Evolutionary conservation across 306 rosid genomes (phyloP).

Genomic region (Echinosophora koreensis): DNA sequence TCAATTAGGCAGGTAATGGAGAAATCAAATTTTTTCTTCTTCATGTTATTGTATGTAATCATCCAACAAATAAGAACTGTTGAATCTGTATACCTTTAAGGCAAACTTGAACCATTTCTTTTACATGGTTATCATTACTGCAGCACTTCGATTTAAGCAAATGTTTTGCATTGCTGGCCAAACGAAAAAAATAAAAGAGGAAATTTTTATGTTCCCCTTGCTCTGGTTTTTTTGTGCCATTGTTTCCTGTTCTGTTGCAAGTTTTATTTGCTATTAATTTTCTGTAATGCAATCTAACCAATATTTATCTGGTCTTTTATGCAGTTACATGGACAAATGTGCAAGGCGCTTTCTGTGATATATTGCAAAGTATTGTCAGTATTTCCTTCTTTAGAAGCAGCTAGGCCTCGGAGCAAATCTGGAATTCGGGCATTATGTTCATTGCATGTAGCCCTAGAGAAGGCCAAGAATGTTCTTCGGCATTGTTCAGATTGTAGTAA

Average conservation of each 20-base stretch:
- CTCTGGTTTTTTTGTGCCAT: constrained; percentile 12
- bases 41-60: neutral
- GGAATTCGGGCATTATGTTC: constrained; percentile 97
- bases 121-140: constrained; percentile 2
- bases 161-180: constrained; percentile 38
- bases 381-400: constrained; percentile 95
- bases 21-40: neutral
- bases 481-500: constrained; percentile 95
- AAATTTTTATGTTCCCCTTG: constrained; percentile 5
- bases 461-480: constrained; percentile 85
- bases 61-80: neutral
- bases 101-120: neutral
- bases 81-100: constrained; percentile 19
- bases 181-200: neutral
- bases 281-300: constrained; percentile 24
- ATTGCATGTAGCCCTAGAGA: constrained; percentile 91
- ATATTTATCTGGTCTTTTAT: constrained; percentile 42
- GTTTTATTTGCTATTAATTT: constrained; percentile 16
- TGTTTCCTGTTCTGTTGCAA: neutral
- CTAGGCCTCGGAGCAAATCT: constrained; percentile 94
- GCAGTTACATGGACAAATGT: constrained; percentile 95
- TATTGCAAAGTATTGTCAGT: constrained; percentile 81
- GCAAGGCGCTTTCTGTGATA: constrained; percentile 81
- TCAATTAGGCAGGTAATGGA: constrained; percentile 7
- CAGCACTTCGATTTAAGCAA: neutral